Percentiles rank a stretch among this genome's conserved stretches.
Conservation (phyloP, 805 yeast genomes). For the Zygoascus flipseniorum region DNA sequence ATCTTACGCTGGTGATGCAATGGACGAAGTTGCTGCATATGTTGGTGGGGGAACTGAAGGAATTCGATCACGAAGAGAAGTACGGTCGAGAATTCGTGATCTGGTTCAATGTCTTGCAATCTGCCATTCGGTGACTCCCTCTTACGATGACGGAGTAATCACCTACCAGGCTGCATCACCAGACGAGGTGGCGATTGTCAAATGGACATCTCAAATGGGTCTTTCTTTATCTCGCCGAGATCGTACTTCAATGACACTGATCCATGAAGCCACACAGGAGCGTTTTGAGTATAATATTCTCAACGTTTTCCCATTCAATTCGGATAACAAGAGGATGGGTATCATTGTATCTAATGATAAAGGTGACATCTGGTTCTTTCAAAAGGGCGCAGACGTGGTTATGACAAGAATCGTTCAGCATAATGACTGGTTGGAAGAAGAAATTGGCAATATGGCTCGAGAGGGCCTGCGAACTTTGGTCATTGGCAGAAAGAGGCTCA, state of each 20-base stretch:
- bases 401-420: slow-evolving; percentile 75
- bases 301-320: slow-evolving; percentile 86
- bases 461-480: slow-evolving; percentile 96
- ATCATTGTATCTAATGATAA: slow-evolving; percentile 61
- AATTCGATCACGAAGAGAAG: slow-evolving; percentile 49
- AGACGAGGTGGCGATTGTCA: slow-evolving; percentile 95
- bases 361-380: slow-evolving; percentile 73
- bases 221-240: slow-evolving; percentile 74
- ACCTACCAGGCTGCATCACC: slow-evolving; percentile 98
- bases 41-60: slow-evolving; percentile 31
- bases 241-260: slow-evolving; percentile 59
- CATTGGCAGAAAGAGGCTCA: slow-evolving; percentile 73
- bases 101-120: slow-evolving; percentile 74
- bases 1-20: slow-evolving; percentile 83
- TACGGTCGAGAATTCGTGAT: slow-evolving; percentile 70
- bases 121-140: slow-evolving; percentile 97
- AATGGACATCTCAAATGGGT: slow-evolving; percentile 82
- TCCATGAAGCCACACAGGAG: slow-evolving; percentile 49
- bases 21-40: slow-evolving; percentile 77
- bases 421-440: slow-evolving; percentile 97
- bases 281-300: slow-evolving; percentile 53
- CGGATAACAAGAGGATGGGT: slow-evolving; percentile 96
- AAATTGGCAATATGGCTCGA: slow-evolving; percentile 94
- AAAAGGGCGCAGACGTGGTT: slow-evolving; percentile 96
- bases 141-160: slow-evolving; percentile 64